These are phyloP conservation scores for Massarina eburnea DNA, from an alignment of 2,329 filamentous ascomycete genomes.

Conservation along the genomic window DNA sequence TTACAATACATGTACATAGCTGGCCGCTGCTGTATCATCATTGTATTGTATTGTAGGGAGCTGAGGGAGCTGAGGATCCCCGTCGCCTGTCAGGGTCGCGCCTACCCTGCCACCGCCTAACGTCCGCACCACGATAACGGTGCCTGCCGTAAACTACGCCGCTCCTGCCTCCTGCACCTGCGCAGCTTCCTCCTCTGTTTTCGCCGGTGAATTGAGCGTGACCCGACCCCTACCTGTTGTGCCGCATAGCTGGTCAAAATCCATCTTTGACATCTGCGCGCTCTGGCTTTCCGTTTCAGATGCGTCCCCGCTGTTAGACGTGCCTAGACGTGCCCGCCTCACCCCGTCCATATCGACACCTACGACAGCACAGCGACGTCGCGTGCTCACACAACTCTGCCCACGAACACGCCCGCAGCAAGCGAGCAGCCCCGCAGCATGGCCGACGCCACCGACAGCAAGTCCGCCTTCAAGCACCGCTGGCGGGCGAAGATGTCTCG, in stretches of 20 bases:
- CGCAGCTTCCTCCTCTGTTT: neutral
- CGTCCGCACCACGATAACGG: slow-evolving; percentile 4
- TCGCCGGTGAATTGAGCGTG: no score
- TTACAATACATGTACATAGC: no score
- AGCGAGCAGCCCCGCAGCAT: slow-evolving; percentile 13
- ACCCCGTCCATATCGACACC: neutral
- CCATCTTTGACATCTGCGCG: no score
- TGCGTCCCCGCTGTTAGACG: slow-evolving; percentile 1
- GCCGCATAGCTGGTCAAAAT: neutral
- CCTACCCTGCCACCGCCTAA: no score
- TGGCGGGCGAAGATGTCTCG: slow-evolving; percentile 56
- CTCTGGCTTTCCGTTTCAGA: slow-evolving; percentile 1
- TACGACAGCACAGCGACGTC: neutral
- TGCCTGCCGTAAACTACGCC: neutral
- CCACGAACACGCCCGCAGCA: neutral
- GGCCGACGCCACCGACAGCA: slow-evolving; percentile 36
- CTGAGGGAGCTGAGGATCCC: no score
- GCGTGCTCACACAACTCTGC: neutral
- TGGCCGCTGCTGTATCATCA: no score
- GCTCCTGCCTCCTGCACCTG: neutral
- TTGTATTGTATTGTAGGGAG: no score
- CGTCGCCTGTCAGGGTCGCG: no score
- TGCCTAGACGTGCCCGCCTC: neutral
- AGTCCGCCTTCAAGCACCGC: slow-evolving; percentile 45
- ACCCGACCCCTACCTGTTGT: no score